Percentiles rank a stretch among this genome's conserved stretches.
Evolutionary conservation across 495 filamentous ascomycete genomes (phyloP).

Genomic region (Penicillium fimorum): DNA sequence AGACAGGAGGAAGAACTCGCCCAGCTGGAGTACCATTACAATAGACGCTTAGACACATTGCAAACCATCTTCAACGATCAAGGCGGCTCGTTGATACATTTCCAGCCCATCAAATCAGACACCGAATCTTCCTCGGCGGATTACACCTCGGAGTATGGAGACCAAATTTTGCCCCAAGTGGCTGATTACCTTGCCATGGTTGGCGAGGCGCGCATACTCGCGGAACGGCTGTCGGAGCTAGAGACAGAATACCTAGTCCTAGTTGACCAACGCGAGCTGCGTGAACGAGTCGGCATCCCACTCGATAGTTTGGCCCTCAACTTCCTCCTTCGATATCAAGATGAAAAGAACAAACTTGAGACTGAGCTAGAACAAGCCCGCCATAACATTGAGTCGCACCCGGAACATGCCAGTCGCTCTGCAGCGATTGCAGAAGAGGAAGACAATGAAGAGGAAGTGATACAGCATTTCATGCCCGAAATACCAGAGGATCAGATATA

Average conservation of each 20-base stretch:
- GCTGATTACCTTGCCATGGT: constrained; percentile 28
- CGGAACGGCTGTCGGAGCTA: constrained; percentile 29
- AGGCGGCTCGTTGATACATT: neutral
- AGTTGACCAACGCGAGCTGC: constrained; percentile 19
- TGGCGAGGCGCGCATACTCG: constrained; percentile 28
- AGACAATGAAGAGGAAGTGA: constrained; percentile 1
- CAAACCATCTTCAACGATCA: constrained; percentile 6
- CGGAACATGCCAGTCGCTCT: constrained; percentile 1
- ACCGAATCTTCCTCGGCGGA: neutral
- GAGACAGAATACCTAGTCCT: constrained; percentile 22
- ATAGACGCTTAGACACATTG: constrained; percentile 21
- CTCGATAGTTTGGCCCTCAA: constrained; percentile 25
- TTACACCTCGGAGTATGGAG: neutral
- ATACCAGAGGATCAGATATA: neutral
- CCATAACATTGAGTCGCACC: constrained; percentile 5
- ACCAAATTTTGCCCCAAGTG: constrained; percentile 7
- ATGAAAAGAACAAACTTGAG: constrained; percentile 15
- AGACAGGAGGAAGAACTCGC: constrained; percentile 28
- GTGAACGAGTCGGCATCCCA: constrained; percentile 12
- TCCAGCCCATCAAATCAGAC: neutral
- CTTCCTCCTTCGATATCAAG: constrained; percentile 27
- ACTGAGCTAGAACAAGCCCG: constrained; percentile 23
- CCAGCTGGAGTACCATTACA: constrained; percentile 25
- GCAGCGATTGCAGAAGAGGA: neutral
- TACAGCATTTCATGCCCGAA: constrained; percentile 3